Base-by-base conservation (phyloP, 164 flowering plant species). In the Taxillus chinensis region DNA sequence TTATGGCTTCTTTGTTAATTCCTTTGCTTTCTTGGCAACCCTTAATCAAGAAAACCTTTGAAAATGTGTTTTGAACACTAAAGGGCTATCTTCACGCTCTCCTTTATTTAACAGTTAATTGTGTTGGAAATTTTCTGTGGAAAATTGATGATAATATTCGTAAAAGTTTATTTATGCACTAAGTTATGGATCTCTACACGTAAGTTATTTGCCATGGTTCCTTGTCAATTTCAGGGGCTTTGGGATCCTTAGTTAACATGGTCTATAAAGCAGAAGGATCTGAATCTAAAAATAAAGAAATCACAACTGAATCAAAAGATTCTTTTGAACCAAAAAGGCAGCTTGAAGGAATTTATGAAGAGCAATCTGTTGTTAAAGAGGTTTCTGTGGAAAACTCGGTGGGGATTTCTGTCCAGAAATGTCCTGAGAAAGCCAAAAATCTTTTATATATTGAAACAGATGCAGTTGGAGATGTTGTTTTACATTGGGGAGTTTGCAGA, bases 401-500 rank as follows among this genome's bases (percentile, higher is more conserved):
- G 50, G 74, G 50, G 55, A 82, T 89, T 64, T 77, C 87, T 71
- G 90, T 86, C 40, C 79, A 60, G 42, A 80, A 80, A 55, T 78
- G 83, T 71, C 70, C 73, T 3, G 78, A 85, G 71, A 79, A 73
- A 48, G 72, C 77, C 45, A 87, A 79, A 60, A 74, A 71, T 73
- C 68, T 86, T 67, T 64, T 89, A 62, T 67, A 64, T 66, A 53
- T 93, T 37, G 95, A 93, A 61, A 89, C 96, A 39, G 97, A 90
- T 83, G 64, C 87, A 61, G 82, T 87, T 61, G 95, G 87, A 72
- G 78, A 84, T 79, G 83, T 90, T 63, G 64, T 89, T 67, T 73
- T 90, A 72, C 99, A 93, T 72, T 93, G 99, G 99, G 97, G 97
- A 66, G 83, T 86, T 58, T 87, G 86, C 77, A 81, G 80, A 75